Base-by-base conservation (phyloP, 2,329 filamentous ascomycete genomes). In the Colletotrichum spinosum region DNA sequence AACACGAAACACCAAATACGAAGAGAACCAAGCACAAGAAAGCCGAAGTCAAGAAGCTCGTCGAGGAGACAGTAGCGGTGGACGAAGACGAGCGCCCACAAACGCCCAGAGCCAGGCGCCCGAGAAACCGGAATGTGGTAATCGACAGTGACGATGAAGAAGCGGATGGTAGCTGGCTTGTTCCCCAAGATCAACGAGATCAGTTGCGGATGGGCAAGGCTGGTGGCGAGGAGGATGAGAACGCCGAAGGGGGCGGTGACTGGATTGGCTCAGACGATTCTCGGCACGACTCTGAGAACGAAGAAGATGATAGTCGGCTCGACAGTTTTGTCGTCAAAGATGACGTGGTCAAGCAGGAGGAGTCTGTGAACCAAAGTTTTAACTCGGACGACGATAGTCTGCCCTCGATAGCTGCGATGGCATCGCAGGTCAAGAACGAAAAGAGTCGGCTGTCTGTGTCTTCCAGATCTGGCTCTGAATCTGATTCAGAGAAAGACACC, bases 221-320 rank as follows among this genome's bases (percentile, higher is more conserved):
- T 49, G 93, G 93, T n/a, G 93, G 92, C 4, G 87, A 88, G n/a
- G 91, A 93, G 56, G 93, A 97, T 68, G 93, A 97, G 76, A 88
- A 97, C 73, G 92, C 91, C 2, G 94, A 97, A 74, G 93, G 93
- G 2, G 93, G 91, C 4, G 94, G 93, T 25, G 92, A 97, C 61
- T 93, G 88, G 75, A 83, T 97, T 54, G 86, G 86, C 42, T 88
- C 90, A 0, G 88, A 92, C 37, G 92, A 96, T 72, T 92, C 90
- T 0, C 76, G 79, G 11, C 78, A 82, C 44, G 84, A 86, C 3
- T 86, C 85, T 8, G 87, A 86, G 34, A 82, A 83, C 9, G 84
- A 87, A 9, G 83, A 83, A 2, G 79, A 85, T 17, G 81, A 84
- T 17, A 88, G 84, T 70, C 84, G 84, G 17, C 77, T 87, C 39